These are phyloP conservation scores for Hura crepitans DNA, from an alignment of 441 rosid genomes.

Conservation along the genomic window DNA sequence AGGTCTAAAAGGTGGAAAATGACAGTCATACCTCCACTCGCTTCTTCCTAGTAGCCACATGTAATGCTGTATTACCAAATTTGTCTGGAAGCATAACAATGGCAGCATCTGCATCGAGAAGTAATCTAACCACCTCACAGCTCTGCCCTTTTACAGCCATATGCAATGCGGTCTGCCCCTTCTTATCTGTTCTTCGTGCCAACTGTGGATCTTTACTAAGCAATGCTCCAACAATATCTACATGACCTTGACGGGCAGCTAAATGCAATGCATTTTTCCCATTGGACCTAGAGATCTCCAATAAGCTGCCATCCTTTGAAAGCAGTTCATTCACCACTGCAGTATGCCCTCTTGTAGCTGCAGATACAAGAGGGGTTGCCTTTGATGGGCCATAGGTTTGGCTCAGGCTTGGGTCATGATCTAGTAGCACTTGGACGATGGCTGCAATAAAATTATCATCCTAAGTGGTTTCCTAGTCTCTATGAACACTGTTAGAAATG, in stretches of 20 bases:
- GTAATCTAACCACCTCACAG: conserved; percentile 78
- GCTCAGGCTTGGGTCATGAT: conserved; percentile 76
- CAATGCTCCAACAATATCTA: conserved; percentile 67
- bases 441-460: conserved; percentile 45
- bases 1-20: conserved; percentile 5
- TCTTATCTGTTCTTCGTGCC: conserved; percentile 87
- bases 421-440: conserved; percentile 76
- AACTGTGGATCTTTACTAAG: conserved; percentile 76
- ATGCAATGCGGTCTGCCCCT: conserved; percentile 94
- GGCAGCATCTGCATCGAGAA: conserved; percentile 88
- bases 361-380: conserved; percentile 86
- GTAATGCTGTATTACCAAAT: conserved; percentile 85
- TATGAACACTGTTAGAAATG: neutral
- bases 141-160: conserved; percentile 98
- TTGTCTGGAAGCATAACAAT: conserved; percentile 94
- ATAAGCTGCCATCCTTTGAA: conserved; percentile 68
- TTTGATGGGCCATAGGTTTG: conserved; percentile 69
- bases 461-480: conserved; percentile 6
- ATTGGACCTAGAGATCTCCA: conserved; percentile 73
- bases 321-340: conserved; percentile 77
- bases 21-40: conserved; percentile 63
- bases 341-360: conserved; percentile 85
- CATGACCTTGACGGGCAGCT: conserved; percentile 87
- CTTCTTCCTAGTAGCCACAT: conserved; percentile 90
- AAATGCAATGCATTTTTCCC: conserved; percentile 89